Evolutionary conservation across 208 protist genomes (phyloP), one percentile per base, ranked within the genome.

Genomic region (Crithidia fasciculata): DNA sequence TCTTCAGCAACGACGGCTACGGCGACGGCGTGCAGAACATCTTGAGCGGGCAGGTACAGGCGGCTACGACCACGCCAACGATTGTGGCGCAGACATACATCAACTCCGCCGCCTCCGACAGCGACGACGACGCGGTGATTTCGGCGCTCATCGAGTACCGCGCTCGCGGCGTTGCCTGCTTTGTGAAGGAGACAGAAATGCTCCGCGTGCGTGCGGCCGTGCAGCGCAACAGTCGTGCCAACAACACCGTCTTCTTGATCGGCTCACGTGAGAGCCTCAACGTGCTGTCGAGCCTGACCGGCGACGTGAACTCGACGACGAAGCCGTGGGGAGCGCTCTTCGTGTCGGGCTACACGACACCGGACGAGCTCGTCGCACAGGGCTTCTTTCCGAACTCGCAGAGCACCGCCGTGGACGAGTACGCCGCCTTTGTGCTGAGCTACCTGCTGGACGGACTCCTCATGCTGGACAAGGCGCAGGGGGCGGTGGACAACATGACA

Each of bases 361-460:
- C 78, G 19, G 57, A 19, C 8, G 65, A 85, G 44, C 66, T 94
- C 28, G 71, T 86, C 45, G 62, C 28, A 10, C 64, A 84, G 37
- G 82, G 82, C 64, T 87, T 85, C 78, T 91, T 89, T 64, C 65
- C 63, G 15, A 50, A 10, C 0, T 59, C 74, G 15, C 8, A 19
- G 19, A 36, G 40, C 19, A 64, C 18, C 53, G 60, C 66, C 7
- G 55, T 96, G n/a, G 89, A 94, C 61, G 80, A 93, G 49, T 89
- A 85, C 72, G 83, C 83, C n/a, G 87, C 92, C n/a, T 92, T 84
- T 66, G 76, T 92, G 45, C 67, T 94, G 58, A 93, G 88, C 74
- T 80, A 95, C 76, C 76, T 96, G 2, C 87, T 94, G 55, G 92
- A 96, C 62, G 89, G 80, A 8, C 86, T 96, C 44, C 77, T 81